Percentiles rank a stretch among this genome's conserved stretches.
Conservation (phyloP, 306 rosid species). For the Argentina anserina region DNA sequence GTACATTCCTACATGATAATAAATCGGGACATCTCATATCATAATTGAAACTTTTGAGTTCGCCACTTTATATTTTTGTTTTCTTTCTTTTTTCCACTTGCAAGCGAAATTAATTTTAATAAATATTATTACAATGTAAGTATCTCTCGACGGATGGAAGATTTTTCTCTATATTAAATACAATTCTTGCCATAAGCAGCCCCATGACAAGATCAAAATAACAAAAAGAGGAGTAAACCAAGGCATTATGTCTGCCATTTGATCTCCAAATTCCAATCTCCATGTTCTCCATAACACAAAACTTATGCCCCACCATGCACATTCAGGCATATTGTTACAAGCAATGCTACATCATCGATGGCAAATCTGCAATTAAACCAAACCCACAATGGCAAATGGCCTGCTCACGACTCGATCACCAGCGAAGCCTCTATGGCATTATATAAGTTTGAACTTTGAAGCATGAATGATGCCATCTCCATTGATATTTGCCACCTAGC, state of each 20-base stretch:
- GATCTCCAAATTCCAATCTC: slow-evolving; percentile 26
- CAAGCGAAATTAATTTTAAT: too few relatives aligned
- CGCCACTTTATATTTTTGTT: too few relatives aligned
- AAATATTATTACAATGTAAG: neutral
- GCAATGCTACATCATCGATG: slow-evolving; percentile 7
- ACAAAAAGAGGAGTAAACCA: slow-evolving; percentile 26
- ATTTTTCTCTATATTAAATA: too few relatives aligned
- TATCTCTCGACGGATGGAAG: slow-evolving; percentile 4
- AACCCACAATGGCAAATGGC: slow-evolving; percentile 12
- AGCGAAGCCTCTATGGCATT: neutral
- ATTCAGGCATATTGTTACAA: slow-evolving; percentile 27
- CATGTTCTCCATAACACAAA: slow-evolving; percentile 43
- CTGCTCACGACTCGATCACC: neutral
- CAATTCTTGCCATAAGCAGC: neutral
- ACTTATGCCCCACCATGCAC: slow-evolving; percentile 47
- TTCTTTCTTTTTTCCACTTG: too few relatives aligned
- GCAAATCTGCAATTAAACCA: slow-evolving; percentile 42
- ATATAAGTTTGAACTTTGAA: neutral
- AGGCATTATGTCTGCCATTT: slow-evolving; percentile 64
- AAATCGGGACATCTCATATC: too few relatives aligned
- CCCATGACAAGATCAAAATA: slow-evolving; percentile 14
- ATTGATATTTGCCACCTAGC: neutral
- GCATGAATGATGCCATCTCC: too few relatives aligned
- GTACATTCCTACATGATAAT: too few relatives aligned
- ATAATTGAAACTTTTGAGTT: too few relatives aligned